Percentiles rank a stretch among this genome's conserved stretches.
These are phyloP conservation scores for Gossypium gossypioides DNA, from an alignment of 441 rosid species.

Conservation along the genomic window DNA sequence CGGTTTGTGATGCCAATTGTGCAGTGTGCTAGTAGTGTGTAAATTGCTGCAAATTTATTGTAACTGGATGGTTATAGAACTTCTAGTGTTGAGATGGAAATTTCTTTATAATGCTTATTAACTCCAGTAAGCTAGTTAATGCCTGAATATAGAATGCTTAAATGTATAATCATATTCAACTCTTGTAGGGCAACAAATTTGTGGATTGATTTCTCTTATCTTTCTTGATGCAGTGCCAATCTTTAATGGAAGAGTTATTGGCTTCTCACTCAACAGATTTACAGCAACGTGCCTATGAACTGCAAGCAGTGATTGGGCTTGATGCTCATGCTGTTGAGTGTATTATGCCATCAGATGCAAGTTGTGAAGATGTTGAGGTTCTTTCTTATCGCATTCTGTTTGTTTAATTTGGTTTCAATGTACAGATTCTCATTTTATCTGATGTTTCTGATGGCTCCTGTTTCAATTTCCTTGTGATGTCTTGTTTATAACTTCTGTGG, in stretches of 20 bases:
- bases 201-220: neutral
- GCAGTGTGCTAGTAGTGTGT: neutral
- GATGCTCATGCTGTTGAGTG: conserved; percentile 57
- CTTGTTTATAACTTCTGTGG: neutral
- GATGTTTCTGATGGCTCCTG: neutral
- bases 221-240: conserved; percentile 63
- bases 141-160: conserved; percentile 1
- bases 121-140: neutral
- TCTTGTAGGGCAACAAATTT: neutral
- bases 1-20: neutral
- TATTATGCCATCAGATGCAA: conserved; percentile 80
- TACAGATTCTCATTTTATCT: neutral
- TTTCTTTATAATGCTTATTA: conserved; percentile 1
- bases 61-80: neutral
- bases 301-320: conserved; percentile 58
- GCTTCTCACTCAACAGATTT: conserved; percentile 94
- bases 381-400: neutral
- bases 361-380: conserved; percentile 97
- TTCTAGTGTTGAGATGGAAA: neutral
- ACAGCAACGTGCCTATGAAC: conserved; percentile 97
- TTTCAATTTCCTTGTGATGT: neutral
- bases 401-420: neutral
- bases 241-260: conserved; percentile 72
- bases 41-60: neutral
- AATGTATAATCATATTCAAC: neutral